A percentile compares a stretch with the other conserved stretches of the same genome.
Evolutionary conservation across 495 filamentous ascomycete species (phyloP).

Genomic region (Xylaria sp.): DNA sequence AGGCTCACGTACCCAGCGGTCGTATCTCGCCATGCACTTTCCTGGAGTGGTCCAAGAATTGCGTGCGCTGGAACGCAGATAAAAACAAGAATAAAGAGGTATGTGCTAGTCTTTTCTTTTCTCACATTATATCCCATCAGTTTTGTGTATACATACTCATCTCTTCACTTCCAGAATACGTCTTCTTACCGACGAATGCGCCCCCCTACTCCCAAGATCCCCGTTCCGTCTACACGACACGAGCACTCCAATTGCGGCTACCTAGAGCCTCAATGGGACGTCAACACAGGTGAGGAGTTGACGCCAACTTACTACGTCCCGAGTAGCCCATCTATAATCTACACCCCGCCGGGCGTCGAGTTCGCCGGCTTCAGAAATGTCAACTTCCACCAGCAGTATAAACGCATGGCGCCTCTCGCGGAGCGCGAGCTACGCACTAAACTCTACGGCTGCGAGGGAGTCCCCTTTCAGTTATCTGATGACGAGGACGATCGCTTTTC

Average conservation of each 20-base stretch:
- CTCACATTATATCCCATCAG: not conserved
- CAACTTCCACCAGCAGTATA: constrained; percentile 28
- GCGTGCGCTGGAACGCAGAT: constrained; percentile 22
- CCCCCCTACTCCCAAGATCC: constrained; percentile 16
- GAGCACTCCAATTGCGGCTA: not conserved
- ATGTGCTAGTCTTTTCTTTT: constrained; percentile 7
- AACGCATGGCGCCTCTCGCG: constrained; percentile 35
- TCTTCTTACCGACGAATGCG: constrained; percentile 25
- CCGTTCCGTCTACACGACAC: constrained; percentile 1
- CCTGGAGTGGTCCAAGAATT: constrained; percentile 28
- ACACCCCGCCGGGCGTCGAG: constrained; percentile 33
- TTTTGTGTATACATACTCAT: not conserved
- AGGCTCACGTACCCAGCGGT: constrained; percentile 23
- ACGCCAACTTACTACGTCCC: constrained; percentile 38
- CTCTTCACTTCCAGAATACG: constrained; percentile 15
- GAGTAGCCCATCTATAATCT: constrained; percentile 32
- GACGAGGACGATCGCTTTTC: constrained; percentile 12
- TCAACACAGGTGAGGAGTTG: constrained; percentile 31
- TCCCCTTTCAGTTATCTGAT: not conserved
- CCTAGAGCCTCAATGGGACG: constrained; percentile 26
- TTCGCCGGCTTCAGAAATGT: not conserved
- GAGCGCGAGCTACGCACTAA: constrained; percentile 23
- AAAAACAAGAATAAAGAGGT: constrained; percentile 24
- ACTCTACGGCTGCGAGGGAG: constrained; percentile 15
- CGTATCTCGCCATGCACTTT: constrained; percentile 38